These are phyloP conservation scores for Trebouxia gelatinosa DNA, from an alignment of 163 green algal genomes.

Conservation along the genomic window DNA sequence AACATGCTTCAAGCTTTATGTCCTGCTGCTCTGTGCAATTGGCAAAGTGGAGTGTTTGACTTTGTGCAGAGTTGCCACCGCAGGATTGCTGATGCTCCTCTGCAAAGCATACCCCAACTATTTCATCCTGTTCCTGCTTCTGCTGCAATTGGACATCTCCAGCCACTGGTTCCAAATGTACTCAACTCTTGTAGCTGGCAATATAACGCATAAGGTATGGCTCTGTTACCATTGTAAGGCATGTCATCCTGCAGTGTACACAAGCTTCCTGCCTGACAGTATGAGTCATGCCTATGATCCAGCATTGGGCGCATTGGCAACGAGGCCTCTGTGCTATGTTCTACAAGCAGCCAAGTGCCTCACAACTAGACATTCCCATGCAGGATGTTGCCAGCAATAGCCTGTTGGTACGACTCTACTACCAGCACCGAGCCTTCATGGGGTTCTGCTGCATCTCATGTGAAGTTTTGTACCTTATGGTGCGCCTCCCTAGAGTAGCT, in stretches of 20 bases:
- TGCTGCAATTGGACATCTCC: constrained; percentile 91
- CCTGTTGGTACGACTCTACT: constrained; percentile 86
- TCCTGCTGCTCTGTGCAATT: too few relatives aligned
- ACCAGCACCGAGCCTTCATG: constrained; percentile 94
- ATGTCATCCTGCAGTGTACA: too few relatives aligned
- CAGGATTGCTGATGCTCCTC: constrained; percentile 83
- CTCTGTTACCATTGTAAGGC: too few relatives aligned
- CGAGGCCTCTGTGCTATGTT: too few relatives aligned
- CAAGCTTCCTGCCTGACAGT: too few relatives aligned
- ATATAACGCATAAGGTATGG: constrained; percentile 83
- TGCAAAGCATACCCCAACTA: constrained; percentile 49
- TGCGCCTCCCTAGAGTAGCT: constrained; percentile 35
- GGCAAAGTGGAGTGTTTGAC: too few relatives aligned
- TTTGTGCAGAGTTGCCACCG: constrained; percentile 45
- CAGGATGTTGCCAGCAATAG: constrained; percentile 71
- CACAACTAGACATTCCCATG: too few relatives aligned
- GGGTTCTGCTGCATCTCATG: constrained; percentile 89
- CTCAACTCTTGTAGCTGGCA: constrained; percentile 61
- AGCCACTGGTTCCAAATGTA: constrained; percentile 94
- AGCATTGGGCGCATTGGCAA: too few relatives aligned
- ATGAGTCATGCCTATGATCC: too few relatives aligned
- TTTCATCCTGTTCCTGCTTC: constrained; percentile 61
- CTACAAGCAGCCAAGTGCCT: too few relatives aligned
- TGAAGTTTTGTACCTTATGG: constrained; percentile 70
- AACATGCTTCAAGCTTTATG: too few relatives aligned